phyloP scores from a whole-genome alignment of 2,329 filamentous ascomycete genomes.

The Scedosporium boydii region DNA sequence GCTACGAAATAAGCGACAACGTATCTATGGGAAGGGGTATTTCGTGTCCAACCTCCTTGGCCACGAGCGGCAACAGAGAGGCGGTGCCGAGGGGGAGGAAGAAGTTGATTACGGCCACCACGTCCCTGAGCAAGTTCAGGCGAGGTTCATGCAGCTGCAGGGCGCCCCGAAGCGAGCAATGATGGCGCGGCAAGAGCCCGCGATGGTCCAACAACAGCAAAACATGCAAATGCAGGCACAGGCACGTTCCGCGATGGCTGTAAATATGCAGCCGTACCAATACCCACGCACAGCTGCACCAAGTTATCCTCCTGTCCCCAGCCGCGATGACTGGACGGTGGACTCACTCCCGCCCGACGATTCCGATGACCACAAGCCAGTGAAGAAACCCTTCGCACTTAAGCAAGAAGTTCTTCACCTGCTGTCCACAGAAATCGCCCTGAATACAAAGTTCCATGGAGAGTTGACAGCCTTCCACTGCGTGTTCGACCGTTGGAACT shows the following conservation, averaged over 20 bases:
- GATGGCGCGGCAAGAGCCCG: neutral
- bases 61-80: constrained; percentile 14
- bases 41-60: constrained; percentile 35
- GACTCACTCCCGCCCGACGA: neutral
- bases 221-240: too few relatives aligned
- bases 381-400: constrained; percentile 26
- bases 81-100: constrained; percentile 24
- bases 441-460: constrained; percentile 34
- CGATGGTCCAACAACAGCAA: neutral
- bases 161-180: too few relatives aligned
- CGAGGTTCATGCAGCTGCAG: neutral
- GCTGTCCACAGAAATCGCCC: constrained; percentile 33
- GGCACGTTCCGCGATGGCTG: too few relatives aligned
- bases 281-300: too few relatives aligned
- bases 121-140: constrained; percentile 5
- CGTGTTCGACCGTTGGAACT: constrained; percentile 33
- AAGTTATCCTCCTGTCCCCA: too few relatives aligned
- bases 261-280: too few relatives aligned
- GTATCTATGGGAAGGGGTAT: constrained; percentile 27
- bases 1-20: constrained; percentile 21
- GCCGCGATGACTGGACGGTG: neutral
- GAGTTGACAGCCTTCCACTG: constrained; percentile 36
- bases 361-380: constrained; percentile 4
- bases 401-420: constrained; percentile 40
- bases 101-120: constrained; percentile 22